These are phyloP conservation scores for Fraxinus nigra DNA, from an alignment of 305 asterid species.

Conservation along the genomic window DNA sequence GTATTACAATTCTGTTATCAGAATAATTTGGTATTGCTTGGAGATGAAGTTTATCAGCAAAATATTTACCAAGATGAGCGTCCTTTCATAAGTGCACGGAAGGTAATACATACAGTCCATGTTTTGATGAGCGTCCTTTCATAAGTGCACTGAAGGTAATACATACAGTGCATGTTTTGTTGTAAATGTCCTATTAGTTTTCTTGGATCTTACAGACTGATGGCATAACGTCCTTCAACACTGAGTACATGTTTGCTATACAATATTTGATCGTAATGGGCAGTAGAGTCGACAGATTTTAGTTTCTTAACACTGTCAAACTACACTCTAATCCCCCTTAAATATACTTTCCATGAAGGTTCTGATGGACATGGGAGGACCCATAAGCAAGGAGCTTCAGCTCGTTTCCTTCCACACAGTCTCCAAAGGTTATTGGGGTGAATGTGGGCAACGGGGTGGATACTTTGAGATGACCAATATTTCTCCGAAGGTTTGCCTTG, in stretches of 20 bases:
- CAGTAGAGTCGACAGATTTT: neutral
- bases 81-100: slow-evolving; percentile 84
- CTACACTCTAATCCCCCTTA: neutral
- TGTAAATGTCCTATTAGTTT: slow-evolving; percentile 4
- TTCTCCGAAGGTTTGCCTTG: slow-evolving; percentile 64
- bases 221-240: neutral
- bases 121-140: slow-evolving; percentile 77
- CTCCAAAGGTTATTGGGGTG: slow-evolving; percentile 96
- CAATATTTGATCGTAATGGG: neutral
- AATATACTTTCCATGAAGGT: slow-evolving; percentile 41
- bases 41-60: slow-evolving; percentile 98
- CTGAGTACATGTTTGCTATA: neutral
- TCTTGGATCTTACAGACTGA: slow-evolving; percentile 16
- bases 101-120: slow-evolving; percentile 44
- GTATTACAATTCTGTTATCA: slow-evolving; percentile 71
- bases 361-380: slow-evolving; percentile 84
- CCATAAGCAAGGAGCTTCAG: slow-evolving; percentile 76
- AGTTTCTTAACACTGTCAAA: neutral
- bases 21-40: slow-evolving; percentile 82
- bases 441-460: slow-evolving; percentile 99
- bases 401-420: slow-evolving; percentile 95
- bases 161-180: neutral
- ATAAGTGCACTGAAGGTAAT: slow-evolving; percentile 85
- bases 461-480: slow-evolving; percentile 98
- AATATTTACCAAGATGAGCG: slow-evolving; percentile 98